These are phyloP conservation scores for Kazachstania africana DNA, from an alignment of 805 yeast genomes.

Conservation along the genomic window DNA sequence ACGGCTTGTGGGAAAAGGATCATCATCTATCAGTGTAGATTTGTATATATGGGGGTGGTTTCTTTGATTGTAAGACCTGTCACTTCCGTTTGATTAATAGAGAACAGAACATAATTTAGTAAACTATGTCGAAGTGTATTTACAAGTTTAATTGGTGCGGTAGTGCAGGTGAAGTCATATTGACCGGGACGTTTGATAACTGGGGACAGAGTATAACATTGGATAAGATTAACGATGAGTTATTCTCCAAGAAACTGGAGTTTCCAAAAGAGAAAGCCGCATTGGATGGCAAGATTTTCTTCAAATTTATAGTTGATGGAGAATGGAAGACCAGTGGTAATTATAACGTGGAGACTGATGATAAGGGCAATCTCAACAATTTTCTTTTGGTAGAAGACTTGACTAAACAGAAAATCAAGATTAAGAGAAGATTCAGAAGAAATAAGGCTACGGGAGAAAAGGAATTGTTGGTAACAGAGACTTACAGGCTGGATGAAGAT, in stretches of 20 bases:
- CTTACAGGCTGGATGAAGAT: conserved; percentile 9
- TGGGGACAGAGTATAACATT: conserved; percentile 38
- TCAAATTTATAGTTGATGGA: conserved; percentile 58
- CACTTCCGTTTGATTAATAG: no score
- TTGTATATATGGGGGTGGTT: no score
- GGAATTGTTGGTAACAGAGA: conserved; percentile 25
- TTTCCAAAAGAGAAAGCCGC: conserved; percentile 26
- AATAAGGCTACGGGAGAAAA: conserved; percentile 33
- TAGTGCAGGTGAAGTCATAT: conserved; percentile 45
- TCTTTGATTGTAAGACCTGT: no score
- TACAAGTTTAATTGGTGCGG: conserved; percentile 29
- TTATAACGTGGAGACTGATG: conserved; percentile 31
- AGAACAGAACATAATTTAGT: no score
- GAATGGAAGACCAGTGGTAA: conserved; percentile 39
- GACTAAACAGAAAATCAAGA: conserved; percentile 20
- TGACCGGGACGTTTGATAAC: conserved; percentile 60
- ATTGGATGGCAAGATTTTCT: conserved; percentile 27
- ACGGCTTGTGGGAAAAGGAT: no score
- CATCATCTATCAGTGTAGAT: no score
- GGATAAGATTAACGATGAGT: conserved; percentile 37
- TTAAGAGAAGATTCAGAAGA: conserved; percentile 29
- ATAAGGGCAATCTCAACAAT: conserved; percentile 31
- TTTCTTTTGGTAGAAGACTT: conserved; percentile 14
- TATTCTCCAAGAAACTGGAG: conserved; percentile 40
- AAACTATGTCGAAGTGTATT: not conserved